Evolutionary conservation across 2,329 filamentous ascomycete genomes (phyloP).

Genomic region (Blastomyces gilchristii): DNA sequence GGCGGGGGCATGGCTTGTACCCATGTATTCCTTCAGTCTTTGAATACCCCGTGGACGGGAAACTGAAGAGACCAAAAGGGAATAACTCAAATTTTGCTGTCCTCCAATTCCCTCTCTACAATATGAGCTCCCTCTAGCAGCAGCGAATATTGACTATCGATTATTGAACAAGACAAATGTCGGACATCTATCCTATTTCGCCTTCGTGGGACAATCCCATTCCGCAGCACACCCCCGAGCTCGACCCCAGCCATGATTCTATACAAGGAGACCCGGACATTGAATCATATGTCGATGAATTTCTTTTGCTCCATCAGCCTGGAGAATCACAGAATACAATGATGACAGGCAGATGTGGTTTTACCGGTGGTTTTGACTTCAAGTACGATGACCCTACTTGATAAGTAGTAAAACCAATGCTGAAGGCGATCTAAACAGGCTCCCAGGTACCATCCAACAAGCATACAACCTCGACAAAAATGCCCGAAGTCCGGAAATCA

Average conservation of each 20-base stretch:
- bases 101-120: not conserved
- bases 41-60: not conserved
- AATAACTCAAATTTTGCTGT: not conserved
- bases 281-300: slow-evolving; percentile 6
- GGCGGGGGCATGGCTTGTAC: not conserved
- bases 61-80: not conserved
- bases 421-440: slow-evolving; percentile 8
- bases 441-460: slow-evolving; percentile 1
- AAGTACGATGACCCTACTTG: slow-evolving; percentile 6
- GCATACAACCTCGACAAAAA: not conserved
- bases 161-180: slow-evolving; percentile 5
- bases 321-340: not conserved
- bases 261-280: slow-evolving; percentile 5
- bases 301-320: not conserved
- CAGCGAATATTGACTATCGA: slow-evolving; percentile 6
- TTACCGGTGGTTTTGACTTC: slow-evolving; percentile 5
- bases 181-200: slow-evolving; percentile 6
- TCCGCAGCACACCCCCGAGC: slow-evolving; percentile 7
- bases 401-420: slow-evolving; percentile 6
- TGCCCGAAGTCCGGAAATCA: not conserved
- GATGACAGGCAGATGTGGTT: not conserved
- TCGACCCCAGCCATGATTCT: slow-evolving; percentile 6
- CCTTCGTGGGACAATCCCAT: slow-evolving; percentile 6
- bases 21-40: not conserved
- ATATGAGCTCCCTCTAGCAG: not conserved